Percentiles rank a stretch among this genome's conserved stretches.
phyloP scores from a whole-genome alignment of 192 early-diverging fungal species.

The Phlyctochytrium planicorne region DNA sequence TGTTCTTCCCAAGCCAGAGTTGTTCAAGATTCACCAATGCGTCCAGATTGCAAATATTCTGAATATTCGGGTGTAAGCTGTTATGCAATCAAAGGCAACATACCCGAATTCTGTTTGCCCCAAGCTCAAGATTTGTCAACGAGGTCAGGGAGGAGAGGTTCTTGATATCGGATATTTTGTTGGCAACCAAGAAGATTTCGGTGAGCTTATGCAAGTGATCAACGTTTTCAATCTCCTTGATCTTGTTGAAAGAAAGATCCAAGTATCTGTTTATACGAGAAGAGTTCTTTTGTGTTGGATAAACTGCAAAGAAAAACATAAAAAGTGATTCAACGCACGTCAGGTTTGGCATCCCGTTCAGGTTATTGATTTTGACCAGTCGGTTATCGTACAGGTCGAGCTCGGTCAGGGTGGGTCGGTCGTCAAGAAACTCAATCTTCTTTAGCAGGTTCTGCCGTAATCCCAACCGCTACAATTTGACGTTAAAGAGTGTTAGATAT shows the following conservation, averaged over 20 bases:
- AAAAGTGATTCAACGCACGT: slow-evolving; percentile 39
- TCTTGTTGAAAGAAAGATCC: slow-evolving; percentile 97
- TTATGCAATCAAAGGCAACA: background rate
- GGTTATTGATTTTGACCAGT: slow-evolving; percentile 68
- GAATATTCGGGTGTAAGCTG: background rate
- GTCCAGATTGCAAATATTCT: slow-evolving; percentile 82
- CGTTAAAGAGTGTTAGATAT: too few relatives aligned
- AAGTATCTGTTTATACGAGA: slow-evolving; percentile 44
- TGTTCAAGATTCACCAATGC: slow-evolving; percentile 76
- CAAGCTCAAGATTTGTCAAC: slow-evolving; percentile 86
- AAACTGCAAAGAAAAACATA: slow-evolving; percentile 9
- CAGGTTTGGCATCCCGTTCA: slow-evolving; percentile 61
- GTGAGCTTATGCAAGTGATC: slow-evolving; percentile 58
- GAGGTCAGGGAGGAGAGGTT: slow-evolving; percentile 64
- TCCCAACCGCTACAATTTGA: slow-evolving; percentile 79
- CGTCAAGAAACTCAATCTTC: slow-evolving; percentile 62
- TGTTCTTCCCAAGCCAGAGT: slow-evolving; percentile 98
- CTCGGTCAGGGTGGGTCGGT: slow-evolving; percentile 63
- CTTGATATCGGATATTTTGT: slow-evolving; percentile 84
- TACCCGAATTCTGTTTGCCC: slow-evolving; percentile 91
- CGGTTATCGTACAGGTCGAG: slow-evolving; percentile 97
- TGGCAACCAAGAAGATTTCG: slow-evolving; percentile 89
- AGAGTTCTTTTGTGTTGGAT: background rate
- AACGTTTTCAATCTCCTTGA: slow-evolving; percentile 73
- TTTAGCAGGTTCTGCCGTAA: slow-evolving; percentile 83